phyloP scores from a whole-genome alignment of 108 stramenopile genomes.

The Pseudonitzschia pungens region DNA sequence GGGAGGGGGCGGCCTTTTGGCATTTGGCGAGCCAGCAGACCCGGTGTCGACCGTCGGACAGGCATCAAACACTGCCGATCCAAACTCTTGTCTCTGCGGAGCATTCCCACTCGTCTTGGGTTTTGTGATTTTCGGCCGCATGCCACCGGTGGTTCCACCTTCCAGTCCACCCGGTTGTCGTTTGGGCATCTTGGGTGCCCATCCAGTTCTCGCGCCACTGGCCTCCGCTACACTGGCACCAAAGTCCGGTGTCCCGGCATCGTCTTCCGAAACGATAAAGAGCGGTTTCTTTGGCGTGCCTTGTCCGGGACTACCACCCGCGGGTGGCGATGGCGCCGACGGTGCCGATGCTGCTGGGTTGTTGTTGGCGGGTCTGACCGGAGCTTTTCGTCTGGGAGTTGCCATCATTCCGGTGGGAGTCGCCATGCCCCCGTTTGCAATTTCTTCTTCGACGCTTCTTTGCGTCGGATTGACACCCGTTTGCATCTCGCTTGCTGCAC shows the following conservation, averaged over 20 bases:
- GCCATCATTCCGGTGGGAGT: slow-evolving; percentile 16
- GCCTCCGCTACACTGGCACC: slow-evolving; percentile 7
- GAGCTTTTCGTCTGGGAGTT: slow-evolving; percentile 6
- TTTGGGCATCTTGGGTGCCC: slow-evolving; percentile 7
- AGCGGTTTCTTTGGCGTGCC: background rate
- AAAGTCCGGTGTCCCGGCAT: slow-evolving; percentile 2
- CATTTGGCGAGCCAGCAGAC: background rate
- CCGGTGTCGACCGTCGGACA: background rate
- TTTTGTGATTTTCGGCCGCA: slow-evolving; percentile 3
- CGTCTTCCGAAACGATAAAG: slow-evolving; percentile 8
- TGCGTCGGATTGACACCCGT: background rate
- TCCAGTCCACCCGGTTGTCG: background rate
- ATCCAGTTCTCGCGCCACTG: slow-evolving; percentile 9
- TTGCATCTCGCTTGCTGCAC: background rate
- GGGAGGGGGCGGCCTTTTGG: background rate
- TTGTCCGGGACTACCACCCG: background rate
- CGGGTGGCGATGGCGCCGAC: too few species aligned
- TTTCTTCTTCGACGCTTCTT: background rate
- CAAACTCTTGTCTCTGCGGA: background rate
- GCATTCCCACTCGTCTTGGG: background rate
- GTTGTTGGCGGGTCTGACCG: background rate
- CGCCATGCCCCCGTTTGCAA: slow-evolving; percentile 5
- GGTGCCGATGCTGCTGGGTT: too few species aligned
- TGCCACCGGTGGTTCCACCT: slow-evolving; percentile 5
- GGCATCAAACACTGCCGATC: background rate